A percentile compares a stretch with the other conserved stretches of the same genome.
Conservation (phyloP, 805 yeast species). For the Barnettozyma californica region DNA sequence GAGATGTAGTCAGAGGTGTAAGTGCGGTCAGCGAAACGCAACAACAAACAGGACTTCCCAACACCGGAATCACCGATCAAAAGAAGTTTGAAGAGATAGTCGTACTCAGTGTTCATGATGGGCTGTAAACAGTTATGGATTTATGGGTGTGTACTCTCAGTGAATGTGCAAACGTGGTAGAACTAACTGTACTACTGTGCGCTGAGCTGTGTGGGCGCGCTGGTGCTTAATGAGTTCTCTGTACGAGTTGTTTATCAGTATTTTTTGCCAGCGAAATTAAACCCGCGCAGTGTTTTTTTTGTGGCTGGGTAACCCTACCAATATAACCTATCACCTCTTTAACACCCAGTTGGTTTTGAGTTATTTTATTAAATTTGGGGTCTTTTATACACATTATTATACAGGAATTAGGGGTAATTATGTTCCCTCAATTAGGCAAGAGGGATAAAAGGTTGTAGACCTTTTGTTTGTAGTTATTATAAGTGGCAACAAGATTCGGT, state of each 20-base stretch:
- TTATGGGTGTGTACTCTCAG: neutral
- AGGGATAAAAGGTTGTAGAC: slow-evolving; percentile 5
- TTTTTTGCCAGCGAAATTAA: neutral
- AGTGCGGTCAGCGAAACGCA: slow-evolving; percentile 96
- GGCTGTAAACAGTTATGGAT: neutral
- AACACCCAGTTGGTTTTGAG: neutral
- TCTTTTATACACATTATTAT: slow-evolving; percentile 1
- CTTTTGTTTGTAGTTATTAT: slow-evolving; percentile 16
- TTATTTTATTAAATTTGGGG: neutral
- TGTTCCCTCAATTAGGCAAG: slow-evolving; percentile 9
- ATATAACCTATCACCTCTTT: neutral
- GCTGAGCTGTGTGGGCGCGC: neutral
- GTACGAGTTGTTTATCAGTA: slow-evolving; percentile 1
- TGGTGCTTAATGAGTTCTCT: neutral
- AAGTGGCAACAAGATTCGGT: slow-evolving; percentile 14
- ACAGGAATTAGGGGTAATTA: neutral
- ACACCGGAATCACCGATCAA: slow-evolving; percentile 98
- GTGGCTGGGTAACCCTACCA: neutral
- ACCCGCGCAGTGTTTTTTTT: neutral
- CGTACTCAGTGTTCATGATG: slow-evolving; percentile 89
- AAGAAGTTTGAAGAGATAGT: slow-evolving; percentile 88
- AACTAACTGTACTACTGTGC: neutral
- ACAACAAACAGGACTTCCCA: slow-evolving; percentile 90
- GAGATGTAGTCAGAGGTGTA: slow-evolving; percentile 96
- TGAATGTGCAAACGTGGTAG: neutral